Evolutionary conservation across 352 stramenopile species (phyloP).

Genomic region (Phytophthora podocarpi): DNA sequence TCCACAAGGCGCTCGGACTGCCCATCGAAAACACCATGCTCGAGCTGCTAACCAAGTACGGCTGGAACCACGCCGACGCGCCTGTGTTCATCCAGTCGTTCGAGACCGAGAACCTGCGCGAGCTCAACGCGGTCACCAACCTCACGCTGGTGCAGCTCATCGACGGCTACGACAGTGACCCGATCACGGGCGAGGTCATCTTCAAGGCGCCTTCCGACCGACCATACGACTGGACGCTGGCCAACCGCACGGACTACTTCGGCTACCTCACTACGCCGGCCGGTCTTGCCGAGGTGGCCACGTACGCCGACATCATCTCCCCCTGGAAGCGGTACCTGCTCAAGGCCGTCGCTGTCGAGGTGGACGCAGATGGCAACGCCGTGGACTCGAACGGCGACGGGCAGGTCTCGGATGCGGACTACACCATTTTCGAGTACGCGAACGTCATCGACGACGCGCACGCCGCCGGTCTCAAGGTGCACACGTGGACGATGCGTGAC

Average conservation of each 20-base stretch:
- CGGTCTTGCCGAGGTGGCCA: slow-evolving; percentile 65
- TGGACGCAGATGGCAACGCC: slow-evolving; percentile 43
- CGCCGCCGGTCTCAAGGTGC: slow-evolving; percentile 58
- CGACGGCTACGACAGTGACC: slow-evolving; percentile 59
- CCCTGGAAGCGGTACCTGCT: slow-evolving; percentile 87
- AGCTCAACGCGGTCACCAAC: slow-evolving; percentile 66
- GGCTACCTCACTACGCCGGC: slow-evolving; percentile 57
- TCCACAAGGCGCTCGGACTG: slow-evolving; percentile 69
- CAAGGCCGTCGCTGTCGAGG: slow-evolving; percentile 47
- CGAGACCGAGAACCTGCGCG: slow-evolving; percentile 73
- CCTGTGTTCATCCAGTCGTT: slow-evolving; percentile 83
- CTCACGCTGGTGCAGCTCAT: slow-evolving; percentile 86
- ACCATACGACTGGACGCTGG: slow-evolving; percentile 73
- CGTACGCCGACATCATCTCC: slow-evolving; percentile 74
- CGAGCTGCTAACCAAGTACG: slow-evolving; percentile 62
- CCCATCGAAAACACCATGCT: slow-evolving; percentile 83
- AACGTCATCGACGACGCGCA: slow-evolving; percentile 63
- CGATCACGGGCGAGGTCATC: slow-evolving; percentile 56
- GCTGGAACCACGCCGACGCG: slow-evolving; percentile 69
- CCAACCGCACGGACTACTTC: slow-evolving; percentile 58
- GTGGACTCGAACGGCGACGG: slow-evolving; percentile 74
- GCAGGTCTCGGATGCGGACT: slow-evolving; percentile 62
- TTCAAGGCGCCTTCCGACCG: slow-evolving; percentile 46
- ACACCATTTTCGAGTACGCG: slow-evolving; percentile 45
- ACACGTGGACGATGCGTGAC: slow-evolving; percentile 69